Percentiles rank a stretch among this genome's conserved stretches.
Conservation (phyloP, 306 rosid species). For the Amphicarpaea edgeworthii region DNA sequence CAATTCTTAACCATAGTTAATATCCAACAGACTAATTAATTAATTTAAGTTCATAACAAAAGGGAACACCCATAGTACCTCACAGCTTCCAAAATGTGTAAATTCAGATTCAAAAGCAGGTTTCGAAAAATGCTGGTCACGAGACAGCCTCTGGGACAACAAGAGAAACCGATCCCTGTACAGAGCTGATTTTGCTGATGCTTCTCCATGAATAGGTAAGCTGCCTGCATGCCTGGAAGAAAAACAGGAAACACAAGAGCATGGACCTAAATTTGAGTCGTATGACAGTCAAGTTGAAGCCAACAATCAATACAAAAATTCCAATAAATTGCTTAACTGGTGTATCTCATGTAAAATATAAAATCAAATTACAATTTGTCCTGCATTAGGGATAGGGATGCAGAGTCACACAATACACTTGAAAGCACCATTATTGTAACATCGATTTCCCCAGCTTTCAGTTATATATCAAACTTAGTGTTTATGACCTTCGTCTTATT, state of each 20-base stretch:
- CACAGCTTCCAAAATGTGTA: conserved; percentile 82
- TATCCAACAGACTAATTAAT: conserved; percentile 10
- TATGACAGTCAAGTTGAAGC: conserved; percentile 24
- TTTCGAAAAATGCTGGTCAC: conserved; percentile 81
- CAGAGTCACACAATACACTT: neutral
- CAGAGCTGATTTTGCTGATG: conserved; percentile 72
- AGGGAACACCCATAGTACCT: conserved; percentile 56
- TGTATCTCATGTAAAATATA: neutral
- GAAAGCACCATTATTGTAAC: neutral
- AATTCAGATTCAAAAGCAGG: conserved; percentile 78
- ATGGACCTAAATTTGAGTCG: conserved; percentile 13
- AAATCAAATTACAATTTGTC: conserved; percentile 25
- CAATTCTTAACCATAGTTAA: conserved; percentile 17
- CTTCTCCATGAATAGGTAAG: conserved; percentile 80
- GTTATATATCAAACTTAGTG: conserved; percentile 12
- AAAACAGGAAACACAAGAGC: conserved; percentile 22
- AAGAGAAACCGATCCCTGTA: conserved; percentile 82
- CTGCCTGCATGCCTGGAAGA: conserved; percentile 63
- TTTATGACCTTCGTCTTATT: neutral
- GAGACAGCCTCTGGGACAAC: conserved; percentile 84
- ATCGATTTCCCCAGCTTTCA: neutral
- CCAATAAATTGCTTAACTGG: conserved; percentile 20
- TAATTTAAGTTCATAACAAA: neutral
- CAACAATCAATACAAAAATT: conserved; percentile 18
- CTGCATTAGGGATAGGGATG: neutral